Percentiles rank a stretch among this genome's conserved stretches.
These are phyloP conservation scores for Penicillium sp. DNA, from an alignment of 2,329 filamentous ascomycete genomes.

Conservation along the genomic window DNA sequence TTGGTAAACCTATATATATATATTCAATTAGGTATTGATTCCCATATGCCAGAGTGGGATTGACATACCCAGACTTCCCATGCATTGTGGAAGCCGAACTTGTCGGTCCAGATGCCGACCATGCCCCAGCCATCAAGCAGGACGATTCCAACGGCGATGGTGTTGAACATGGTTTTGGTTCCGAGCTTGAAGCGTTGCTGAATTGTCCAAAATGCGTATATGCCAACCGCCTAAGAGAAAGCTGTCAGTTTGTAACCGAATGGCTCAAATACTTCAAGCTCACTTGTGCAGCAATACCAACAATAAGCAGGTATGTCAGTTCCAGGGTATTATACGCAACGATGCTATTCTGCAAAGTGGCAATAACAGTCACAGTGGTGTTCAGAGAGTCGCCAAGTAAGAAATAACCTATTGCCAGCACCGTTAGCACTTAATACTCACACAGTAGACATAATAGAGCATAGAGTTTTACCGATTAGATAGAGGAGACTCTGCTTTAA, in stretches of 20 bases:
- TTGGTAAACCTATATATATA: constrained; percentile 32
- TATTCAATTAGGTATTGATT: background rate
- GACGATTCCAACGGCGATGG: constrained; percentile 53
- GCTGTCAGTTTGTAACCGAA: background rate
- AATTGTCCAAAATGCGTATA: constrained; percentile 53
- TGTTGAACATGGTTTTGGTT: constrained; percentile 62
- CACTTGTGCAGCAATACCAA: constrained; percentile 56
- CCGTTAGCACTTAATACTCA: background rate
- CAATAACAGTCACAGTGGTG: constrained; percentile 61
- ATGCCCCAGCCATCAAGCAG: constrained; percentile 52
- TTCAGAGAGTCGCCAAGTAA: constrained; percentile 62
- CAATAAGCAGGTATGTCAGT: constrained; percentile 58
- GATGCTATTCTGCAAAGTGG: constrained; percentile 56
- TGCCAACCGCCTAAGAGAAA: constrained; percentile 41
- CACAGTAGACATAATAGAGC: background rate
- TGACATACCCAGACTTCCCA: constrained; percentile 46
- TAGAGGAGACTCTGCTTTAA: constrained; percentile 59
- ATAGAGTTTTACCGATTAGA: constrained; percentile 43
- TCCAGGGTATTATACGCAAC: constrained; percentile 58
- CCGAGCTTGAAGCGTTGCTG: constrained; percentile 52
- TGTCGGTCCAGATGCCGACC: constrained; percentile 50
- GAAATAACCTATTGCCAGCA: constrained; percentile 46
- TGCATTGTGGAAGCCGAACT: constrained; percentile 46
- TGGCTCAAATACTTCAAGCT: background rate
- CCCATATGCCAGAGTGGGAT: background rate